Evolutionary conservation across 2,329 filamentous ascomycete species (phyloP).

Genomic region (Sporothrix variecibatus): DNA sequence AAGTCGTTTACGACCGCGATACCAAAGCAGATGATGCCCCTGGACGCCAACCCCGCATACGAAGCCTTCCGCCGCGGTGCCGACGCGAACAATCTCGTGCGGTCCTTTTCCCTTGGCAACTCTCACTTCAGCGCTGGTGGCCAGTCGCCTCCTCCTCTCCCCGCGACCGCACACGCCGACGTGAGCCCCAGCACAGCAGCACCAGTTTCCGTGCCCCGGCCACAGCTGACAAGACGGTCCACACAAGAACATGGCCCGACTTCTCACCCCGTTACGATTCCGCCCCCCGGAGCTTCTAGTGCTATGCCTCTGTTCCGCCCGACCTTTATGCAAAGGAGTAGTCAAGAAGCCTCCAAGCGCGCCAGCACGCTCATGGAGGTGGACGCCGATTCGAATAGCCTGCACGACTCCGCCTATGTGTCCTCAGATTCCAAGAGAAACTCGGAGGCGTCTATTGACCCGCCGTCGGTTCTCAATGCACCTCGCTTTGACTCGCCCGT

Average conservation of each 20-base stretch:
- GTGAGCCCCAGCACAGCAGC: neutral
- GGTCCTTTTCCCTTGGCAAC: slow-evolving; percentile 51
- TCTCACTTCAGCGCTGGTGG: slow-evolving; percentile 37
- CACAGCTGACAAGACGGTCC: slow-evolving; percentile 42
- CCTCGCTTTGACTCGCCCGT: slow-evolving; percentile 52
- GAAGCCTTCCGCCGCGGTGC: slow-evolving; percentile 75
- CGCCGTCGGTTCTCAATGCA: slow-evolving; percentile 44
- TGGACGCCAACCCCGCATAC: slow-evolving; percentile 79
- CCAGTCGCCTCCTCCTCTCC: slow-evolving; percentile 6
- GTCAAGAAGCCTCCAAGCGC: neutral
- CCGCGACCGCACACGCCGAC: neutral
- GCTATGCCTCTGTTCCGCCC: neutral
- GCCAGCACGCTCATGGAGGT: slow-evolving; percentile 44
- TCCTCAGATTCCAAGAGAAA: slow-evolving; percentile 58
- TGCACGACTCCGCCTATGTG: slow-evolving; percentile 57
- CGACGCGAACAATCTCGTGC: slow-evolving; percentile 60
- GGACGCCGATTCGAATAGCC: slow-evolving; percentile 48
- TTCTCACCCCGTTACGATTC: slow-evolving; percentile 37
- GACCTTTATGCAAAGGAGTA: neutral
- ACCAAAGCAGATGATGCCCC: slow-evolving; percentile 63
- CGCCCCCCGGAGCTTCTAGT: neutral
- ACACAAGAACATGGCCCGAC: slow-evolving; percentile 50
- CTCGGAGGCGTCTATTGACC: slow-evolving; percentile 50
- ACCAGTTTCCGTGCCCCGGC: neutral
- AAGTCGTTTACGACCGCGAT: slow-evolving; percentile 69